Percentiles rank a stretch among this genome's conserved stretches.
Conservation (phyloP, 139 green algal species). For the Chlorella sp. region DNA sequence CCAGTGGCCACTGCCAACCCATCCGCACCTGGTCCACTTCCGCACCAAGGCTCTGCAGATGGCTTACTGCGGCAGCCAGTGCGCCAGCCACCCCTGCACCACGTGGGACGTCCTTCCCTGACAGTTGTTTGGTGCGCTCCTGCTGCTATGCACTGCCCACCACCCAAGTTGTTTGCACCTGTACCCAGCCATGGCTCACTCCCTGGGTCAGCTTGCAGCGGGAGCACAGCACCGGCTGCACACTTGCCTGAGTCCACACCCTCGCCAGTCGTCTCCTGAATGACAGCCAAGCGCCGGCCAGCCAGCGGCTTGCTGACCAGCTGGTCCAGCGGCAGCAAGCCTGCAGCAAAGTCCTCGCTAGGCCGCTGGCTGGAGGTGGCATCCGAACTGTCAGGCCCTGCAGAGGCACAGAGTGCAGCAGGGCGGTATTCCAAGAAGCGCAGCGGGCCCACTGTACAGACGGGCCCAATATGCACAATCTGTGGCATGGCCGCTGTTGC, state of each 20-base stretch:
- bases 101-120: too few relatives aligned
- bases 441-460: too few relatives aligned
- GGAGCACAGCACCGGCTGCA: background rate
- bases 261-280: slow-evolving; percentile 86
- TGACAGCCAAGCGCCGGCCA: slow-evolving; percentile 75
- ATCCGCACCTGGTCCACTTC: slow-evolving; percentile 73
- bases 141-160: background rate
- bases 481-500: too few relatives aligned
- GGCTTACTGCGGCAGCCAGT: slow-evolving; percentile 56
- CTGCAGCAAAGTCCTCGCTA: slow-evolving; percentile 51
- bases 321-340: slow-evolving; percentile 51
- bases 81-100: slow-evolving; percentile 38
- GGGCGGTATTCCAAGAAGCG: too few relatives aligned
- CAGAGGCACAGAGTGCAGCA: background rate
- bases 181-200: background rate
- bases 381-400: slow-evolving; percentile 75
- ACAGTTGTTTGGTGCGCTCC: background rate
- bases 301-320: slow-evolving; percentile 69
- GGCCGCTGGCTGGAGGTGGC: slow-evolving; percentile 64
- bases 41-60: slow-evolving; percentile 86
- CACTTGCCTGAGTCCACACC: slow-evolving; percentile 66
- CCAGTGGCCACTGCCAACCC: too few relatives aligned
- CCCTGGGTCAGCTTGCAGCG: slow-evolving; percentile 22
- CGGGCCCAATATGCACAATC: too few relatives aligned
- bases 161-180: background rate